Evolutionary conservation across 305 asterid genomes (phyloP).

Genomic region (Fraxinus albicans): DNA sequence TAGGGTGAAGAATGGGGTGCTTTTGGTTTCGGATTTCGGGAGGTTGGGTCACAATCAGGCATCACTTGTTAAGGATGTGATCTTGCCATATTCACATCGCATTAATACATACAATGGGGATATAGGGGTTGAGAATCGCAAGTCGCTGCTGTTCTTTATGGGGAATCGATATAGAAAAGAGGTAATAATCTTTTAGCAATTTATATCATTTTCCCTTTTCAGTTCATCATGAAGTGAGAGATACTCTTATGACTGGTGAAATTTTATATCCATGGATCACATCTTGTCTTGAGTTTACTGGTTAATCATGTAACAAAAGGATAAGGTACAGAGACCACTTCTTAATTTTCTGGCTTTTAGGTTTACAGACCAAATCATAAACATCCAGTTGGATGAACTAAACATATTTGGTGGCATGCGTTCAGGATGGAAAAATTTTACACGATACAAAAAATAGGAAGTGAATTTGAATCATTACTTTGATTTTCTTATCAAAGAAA

Average conservation of each 20-base stretch:
- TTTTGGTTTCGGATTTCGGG: slow-evolving; percentile 96
- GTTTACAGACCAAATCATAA: neutral
- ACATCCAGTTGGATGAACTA: neutral
- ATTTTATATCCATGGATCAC: neutral
- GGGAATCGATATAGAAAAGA: slow-evolving; percentile 92
- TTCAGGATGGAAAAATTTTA: neutral
- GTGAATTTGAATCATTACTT: neutral
- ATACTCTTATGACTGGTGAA: neutral
- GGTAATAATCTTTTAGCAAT: slow-evolving; percentile 40
- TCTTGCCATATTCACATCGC: slow-evolving; percentile 87
- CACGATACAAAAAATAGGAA: neutral
- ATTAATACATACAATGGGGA: slow-evolving; percentile 79
- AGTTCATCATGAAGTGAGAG: neutral
- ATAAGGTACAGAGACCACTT: neutral
- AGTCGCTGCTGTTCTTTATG: slow-evolving; percentile 83
- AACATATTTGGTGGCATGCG: neutral
- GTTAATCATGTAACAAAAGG: neutral
- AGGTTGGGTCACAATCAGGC: slow-evolving; percentile 78
- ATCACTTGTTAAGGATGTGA: slow-evolving; percentile 90
- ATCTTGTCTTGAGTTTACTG: neutral
- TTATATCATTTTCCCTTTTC: neutral
- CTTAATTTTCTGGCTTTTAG: neutral
- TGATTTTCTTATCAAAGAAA: neutral
- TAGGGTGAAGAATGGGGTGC: slow-evolving; percentile 81
- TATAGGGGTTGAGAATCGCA: slow-evolving; percentile 61